Conservation (phyloP, 345 rosid species). For the Bretschneidera sinensis region DNA sequence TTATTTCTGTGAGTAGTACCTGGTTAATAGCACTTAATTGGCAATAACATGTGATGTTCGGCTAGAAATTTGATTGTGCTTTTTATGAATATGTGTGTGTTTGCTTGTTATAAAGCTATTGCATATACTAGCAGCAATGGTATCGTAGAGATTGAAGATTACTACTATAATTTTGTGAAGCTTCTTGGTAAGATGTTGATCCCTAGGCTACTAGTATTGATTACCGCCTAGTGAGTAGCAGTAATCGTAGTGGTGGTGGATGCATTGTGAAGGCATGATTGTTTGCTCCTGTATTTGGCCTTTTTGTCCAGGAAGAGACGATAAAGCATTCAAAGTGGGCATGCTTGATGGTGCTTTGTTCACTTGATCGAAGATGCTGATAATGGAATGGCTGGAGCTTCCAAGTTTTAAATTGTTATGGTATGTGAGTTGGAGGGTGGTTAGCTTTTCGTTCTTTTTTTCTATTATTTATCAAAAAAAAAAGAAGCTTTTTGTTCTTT, state of each 20-base stretch:
- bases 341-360: background rate
- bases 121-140: background rate
- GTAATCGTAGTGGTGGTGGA: constrained; percentile 65
- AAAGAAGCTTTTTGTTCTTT: no score
- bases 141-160: background rate
- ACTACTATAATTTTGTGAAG: background rate
- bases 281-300: no score
- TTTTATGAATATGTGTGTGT: constrained; percentile 8
- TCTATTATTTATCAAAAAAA: no score
- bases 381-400: background rate
- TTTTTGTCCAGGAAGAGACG: constrained; percentile 58
- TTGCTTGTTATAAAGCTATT: background rate
- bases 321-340: constrained; percentile 15
- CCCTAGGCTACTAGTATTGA: constrained; percentile 33
- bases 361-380: background rate
- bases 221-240: constrained; percentile 40
- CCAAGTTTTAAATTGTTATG: background rate
- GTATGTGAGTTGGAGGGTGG: background rate
- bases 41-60: background rate
- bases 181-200: constrained; percentile 33
- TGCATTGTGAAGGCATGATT: constrained; percentile 61
- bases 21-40: constrained; percentile 5
- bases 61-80: background rate
- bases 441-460: background rate
- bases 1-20: background rate